Evolutionary conservation across 1,284 basidiomycete genomes (phyloP).

Genomic region (Cystobasidium pallidum): DNA sequence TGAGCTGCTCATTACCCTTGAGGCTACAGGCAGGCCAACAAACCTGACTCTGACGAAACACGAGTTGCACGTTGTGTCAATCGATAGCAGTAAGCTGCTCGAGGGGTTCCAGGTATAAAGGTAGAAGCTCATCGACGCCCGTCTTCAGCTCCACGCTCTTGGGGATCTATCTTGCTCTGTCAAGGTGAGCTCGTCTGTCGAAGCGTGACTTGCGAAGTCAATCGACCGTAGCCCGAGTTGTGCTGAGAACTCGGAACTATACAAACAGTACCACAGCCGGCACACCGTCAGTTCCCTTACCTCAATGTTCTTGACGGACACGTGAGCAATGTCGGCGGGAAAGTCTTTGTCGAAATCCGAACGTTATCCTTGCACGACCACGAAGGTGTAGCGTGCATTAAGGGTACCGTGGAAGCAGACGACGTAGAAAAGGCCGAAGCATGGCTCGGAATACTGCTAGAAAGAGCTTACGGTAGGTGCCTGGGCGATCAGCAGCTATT

Average conservation of each 20-base stretch:
- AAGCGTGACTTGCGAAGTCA: not conserved
- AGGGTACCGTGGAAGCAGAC: constrained; percentile 27
- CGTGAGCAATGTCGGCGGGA: not conserved
- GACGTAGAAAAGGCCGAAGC: constrained; percentile 25
- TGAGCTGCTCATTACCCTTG: constrained; percentile 43
- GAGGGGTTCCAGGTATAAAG: not conserved
- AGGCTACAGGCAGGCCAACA: constrained; percentile 35
- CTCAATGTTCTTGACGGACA: constrained; percentile 35
- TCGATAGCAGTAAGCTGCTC: constrained; percentile 32
- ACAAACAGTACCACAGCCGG: constrained; percentile 28
- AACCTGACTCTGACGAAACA: constrained; percentile 34
- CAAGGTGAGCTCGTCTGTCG: constrained; percentile 24
- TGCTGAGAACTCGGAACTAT: not conserved
- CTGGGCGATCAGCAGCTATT: not conserved
- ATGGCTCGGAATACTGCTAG: constrained; percentile 31
- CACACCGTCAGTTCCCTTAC: constrained; percentile 34
- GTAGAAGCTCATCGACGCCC: not conserved
- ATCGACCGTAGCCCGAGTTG: constrained; percentile 1
- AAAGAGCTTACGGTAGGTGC: constrained; percentile 27
- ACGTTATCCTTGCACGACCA: constrained; percentile 19
- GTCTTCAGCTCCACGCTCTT: constrained; percentile 29
- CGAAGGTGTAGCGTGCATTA: constrained; percentile 35
- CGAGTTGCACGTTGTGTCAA: constrained; percentile 42
- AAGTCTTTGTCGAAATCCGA: constrained; percentile 34
- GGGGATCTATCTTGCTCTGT: constrained; percentile 32